These are phyloP conservation scores for Tuber melanosporum DNA, from an alignment of 495 filamentous ascomycete species.

Conservation along the genomic window DNA sequence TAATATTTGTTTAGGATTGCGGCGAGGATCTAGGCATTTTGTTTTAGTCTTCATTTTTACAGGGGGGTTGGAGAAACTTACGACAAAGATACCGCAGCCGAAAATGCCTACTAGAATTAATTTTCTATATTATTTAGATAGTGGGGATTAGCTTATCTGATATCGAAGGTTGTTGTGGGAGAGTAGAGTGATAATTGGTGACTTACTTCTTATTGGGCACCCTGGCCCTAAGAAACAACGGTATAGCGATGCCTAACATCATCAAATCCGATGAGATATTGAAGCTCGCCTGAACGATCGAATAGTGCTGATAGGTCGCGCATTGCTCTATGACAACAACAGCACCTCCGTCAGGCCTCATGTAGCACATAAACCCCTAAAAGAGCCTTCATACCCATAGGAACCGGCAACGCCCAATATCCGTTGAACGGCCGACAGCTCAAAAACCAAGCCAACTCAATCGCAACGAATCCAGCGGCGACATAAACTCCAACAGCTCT, in stretches of 20 bases:
- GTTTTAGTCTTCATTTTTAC: neutral
- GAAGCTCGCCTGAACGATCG: conserved; percentile 47
- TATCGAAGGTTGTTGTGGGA: too few relatives aligned
- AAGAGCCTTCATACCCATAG: conserved; percentile 25
- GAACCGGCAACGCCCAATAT: conserved; percentile 47
- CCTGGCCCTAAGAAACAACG: conserved; percentile 43
- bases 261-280: conserved; percentile 50
- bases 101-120: conserved; percentile 46
- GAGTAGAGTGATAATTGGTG: neutral
- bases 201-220: conserved; percentile 43
- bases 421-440: conserved; percentile 44
- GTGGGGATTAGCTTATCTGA: neutral
- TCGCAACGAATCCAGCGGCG: conserved; percentile 40
- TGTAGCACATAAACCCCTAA: neutral
- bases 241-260: conserved; percentile 48
- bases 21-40: conserved; percentile 41
- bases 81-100: conserved; percentile 47
- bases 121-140: conserved; percentile 33
- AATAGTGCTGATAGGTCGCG: conserved; percentile 48
- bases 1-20: conserved; percentile 49
- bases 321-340: conserved; percentile 43
- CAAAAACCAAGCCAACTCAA: conserved; percentile 45
- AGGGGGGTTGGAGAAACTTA: neutral
- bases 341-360: conserved; percentile 7
- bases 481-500: conserved; percentile 42